Conservation (phyloP, 805 yeast species). For the Pichia paraexigua region DNA sequence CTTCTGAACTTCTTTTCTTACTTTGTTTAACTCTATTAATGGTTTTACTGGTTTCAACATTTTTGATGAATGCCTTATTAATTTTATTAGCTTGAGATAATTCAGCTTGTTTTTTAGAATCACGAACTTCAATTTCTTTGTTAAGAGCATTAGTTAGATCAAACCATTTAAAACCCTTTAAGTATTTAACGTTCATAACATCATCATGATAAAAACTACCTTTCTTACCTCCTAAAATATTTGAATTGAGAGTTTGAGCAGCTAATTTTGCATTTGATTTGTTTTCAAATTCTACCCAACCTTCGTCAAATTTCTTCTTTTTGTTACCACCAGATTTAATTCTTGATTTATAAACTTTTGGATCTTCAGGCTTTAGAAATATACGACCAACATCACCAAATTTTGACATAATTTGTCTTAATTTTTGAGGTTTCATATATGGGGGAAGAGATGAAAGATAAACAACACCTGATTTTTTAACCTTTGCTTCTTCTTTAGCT, state of each 20-base stretch:
- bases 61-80: slow-evolving; percentile 74
- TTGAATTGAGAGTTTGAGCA: slow-evolving; percentile 79
- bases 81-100: slow-evolving; percentile 81
- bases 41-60: slow-evolving; percentile 82
- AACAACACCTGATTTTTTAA: slow-evolving; percentile 81
- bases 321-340: slow-evolving; percentile 88
- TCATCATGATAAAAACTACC: slow-evolving; percentile 90
- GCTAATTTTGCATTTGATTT: slow-evolving; percentile 86
- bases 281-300: slow-evolving; percentile 89
- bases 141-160: slow-evolving; percentile 92
- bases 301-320: slow-evolving; percentile 81
- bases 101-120: slow-evolving; percentile 80
- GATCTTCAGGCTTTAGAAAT: slow-evolving; percentile 80
- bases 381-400: slow-evolving; percentile 88
- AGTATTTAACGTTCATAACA: slow-evolving; percentile 80
- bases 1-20: slow-evolving; percentile 30
- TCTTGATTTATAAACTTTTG: slow-evolving; percentile 52
- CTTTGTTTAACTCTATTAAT: slow-evolving; percentile 55
- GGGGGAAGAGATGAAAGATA: slow-evolving; percentile 90
- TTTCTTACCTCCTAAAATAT: slow-evolving; percentile 86
- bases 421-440: slow-evolving; percentile 90
- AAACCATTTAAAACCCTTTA: slow-evolving; percentile 91
- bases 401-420: slow-evolving; percentile 68
- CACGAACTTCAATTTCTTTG: slow-evolving; percentile 80
- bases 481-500: slow-evolving; percentile 45